Evolutionary conservation across 225 moss, liverwort and hornwort species (phyloP).

Genomic region (Anthoceros angustus): DNA sequence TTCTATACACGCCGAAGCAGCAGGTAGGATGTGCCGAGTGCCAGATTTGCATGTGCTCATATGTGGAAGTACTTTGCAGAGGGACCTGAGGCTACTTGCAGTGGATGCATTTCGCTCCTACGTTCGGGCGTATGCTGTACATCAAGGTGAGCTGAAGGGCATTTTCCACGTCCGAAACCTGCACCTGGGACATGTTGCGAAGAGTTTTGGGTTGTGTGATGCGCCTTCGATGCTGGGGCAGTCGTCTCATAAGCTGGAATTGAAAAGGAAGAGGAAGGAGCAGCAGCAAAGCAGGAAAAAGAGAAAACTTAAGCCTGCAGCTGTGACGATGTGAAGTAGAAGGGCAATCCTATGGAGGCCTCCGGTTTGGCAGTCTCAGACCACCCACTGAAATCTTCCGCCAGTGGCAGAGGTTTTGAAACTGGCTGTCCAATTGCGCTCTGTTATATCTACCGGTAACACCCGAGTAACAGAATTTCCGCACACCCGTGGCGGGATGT

Average conservation of each 20-base stretch:
- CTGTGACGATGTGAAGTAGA: too few relatives aligned
- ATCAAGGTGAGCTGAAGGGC: constrained; percentile 77
- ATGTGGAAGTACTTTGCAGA: constrained; percentile 12
- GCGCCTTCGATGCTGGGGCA: constrained; percentile 71
- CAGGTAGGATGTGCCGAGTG: not conserved
- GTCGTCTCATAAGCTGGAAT: constrained; percentile 46
- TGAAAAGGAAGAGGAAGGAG: constrained; percentile 40
- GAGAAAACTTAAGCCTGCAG: constrained; percentile 17
- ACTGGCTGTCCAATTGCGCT: too few relatives aligned
- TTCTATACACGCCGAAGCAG: not conserved
- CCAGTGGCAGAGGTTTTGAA: too few relatives aligned
- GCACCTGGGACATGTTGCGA: constrained; percentile 90
- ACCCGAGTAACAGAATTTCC: too few relatives aligned
- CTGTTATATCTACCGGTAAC: too few relatives aligned
- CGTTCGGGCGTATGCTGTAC: constrained; percentile 86
- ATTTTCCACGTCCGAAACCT: constrained; percentile 89
- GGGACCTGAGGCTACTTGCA: constrained; percentile 50
- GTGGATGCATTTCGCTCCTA: constrained; percentile 88
- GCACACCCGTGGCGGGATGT: too few relatives aligned
- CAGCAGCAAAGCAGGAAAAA: constrained; percentile 20
- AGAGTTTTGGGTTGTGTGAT: constrained; percentile 83
- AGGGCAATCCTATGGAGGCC: too few relatives aligned
- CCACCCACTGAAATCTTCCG: too few relatives aligned
- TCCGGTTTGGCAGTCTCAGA: too few relatives aligned
- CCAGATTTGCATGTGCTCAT: not conserved